These are phyloP conservation scores for Diutina scorzettiae DNA, from an alignment of 1,139 yeast genomes.

Conservation along the genomic window DNA sequence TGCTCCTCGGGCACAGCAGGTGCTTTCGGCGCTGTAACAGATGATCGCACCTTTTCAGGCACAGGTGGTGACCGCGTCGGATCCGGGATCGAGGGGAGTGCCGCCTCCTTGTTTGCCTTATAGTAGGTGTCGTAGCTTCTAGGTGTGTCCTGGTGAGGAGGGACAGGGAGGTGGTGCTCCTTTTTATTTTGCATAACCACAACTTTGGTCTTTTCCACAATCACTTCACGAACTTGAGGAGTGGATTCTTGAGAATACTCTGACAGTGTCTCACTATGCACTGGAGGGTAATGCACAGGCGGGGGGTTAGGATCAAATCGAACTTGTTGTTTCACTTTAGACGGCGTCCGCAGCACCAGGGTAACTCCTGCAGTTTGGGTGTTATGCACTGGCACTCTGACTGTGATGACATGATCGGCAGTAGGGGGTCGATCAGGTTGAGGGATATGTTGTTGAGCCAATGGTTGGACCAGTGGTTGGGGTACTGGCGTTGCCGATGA, in stretches of 20 bases:
- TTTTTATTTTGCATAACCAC: background rate
- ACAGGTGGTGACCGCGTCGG: too few relatives aligned
- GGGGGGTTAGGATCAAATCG: constrained; percentile 5
- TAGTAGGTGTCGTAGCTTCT: background rate
- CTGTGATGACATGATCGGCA: background rate
- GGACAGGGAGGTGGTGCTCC: background rate
- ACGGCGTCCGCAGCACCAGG: background rate
- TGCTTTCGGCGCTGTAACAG: too few relatives aligned
- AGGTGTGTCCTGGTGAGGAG: background rate
- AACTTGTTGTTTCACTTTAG: background rate
- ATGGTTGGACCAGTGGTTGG: background rate
- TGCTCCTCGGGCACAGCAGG: too few relatives aligned
- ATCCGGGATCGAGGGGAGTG: too few relatives aligned
- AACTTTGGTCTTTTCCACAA: background rate
- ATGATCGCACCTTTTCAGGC: too few relatives aligned
- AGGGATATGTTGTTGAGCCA: background rate
- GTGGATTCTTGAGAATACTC: background rate
- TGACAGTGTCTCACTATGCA: background rate
- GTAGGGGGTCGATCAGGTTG: background rate
- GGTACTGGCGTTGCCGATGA: background rate
- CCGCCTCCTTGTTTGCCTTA: background rate
- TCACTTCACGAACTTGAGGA: background rate
- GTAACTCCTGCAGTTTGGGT: background rate
- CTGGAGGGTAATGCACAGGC: background rate
- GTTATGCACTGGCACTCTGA: background rate